These are phyloP conservation scores for Synchytrium microbalum DNA, from an alignment of 371 early-diverging fungal species.

Conservation along the genomic window DNA sequence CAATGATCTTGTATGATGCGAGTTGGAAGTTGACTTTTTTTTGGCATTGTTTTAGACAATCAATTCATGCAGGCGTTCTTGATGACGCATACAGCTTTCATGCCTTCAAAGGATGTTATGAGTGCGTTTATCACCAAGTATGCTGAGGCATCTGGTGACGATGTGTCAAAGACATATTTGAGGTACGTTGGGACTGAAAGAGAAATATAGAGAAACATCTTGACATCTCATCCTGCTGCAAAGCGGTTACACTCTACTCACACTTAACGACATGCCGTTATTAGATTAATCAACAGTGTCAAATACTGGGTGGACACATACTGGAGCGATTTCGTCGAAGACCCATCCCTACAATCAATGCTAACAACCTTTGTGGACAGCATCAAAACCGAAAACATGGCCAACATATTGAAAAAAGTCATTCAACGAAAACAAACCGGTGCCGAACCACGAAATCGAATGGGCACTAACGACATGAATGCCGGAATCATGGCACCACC, in stretches of 20 bases:
- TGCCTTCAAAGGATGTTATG: slow-evolving; percentile 25
- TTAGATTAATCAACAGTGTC: slow-evolving; percentile 30
- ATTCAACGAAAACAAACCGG: slow-evolving; percentile 20
- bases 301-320: slow-evolving; percentile 46
- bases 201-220: not conserved
- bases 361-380: slow-evolving; percentile 28
- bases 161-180: not conserved
- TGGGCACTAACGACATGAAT: not conserved
- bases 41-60: slow-evolving; percentile 25
- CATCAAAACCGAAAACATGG: slow-evolving; percentile 27
- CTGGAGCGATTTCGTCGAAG: slow-evolving; percentile 44
- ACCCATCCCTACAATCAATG: slow-evolving; percentile 20
- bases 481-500: slow-evolving; percentile 6
- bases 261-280: no score
- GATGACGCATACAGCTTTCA: slow-evolving; percentile 36
- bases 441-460: not conserved
- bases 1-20: no score
- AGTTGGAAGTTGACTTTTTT: not conserved
- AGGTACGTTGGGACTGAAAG: not conserved
- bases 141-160: slow-evolving; percentile 3
- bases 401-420: slow-evolving; percentile 17
- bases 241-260: no score
- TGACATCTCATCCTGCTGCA: not conserved
- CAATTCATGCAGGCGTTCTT: slow-evolving; percentile 41
- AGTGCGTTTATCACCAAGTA: slow-evolving; percentile 20